Evolutionary conservation across 441 rosid species (phyloP).

Genomic region (Adansonia madagascariensis): DNA sequence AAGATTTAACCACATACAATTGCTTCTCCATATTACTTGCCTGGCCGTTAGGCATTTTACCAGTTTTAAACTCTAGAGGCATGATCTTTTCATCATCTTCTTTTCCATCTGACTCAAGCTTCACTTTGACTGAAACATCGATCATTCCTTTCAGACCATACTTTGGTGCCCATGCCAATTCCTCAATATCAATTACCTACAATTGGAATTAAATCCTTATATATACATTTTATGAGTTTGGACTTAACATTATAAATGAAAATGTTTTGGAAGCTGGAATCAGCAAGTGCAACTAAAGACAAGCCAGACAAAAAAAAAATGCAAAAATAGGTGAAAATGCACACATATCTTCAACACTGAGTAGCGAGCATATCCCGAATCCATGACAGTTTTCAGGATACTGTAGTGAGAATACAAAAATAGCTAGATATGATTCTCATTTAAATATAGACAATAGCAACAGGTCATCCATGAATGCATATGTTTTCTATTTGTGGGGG

Average conservation of each 20-base stretch:
- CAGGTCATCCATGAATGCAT: slow-evolving; percentile 21
- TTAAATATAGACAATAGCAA: not conserved
- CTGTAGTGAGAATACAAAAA: not conserved
- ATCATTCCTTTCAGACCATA: slow-evolving; percentile 98
- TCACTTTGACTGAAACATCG: slow-evolving; percentile 88
- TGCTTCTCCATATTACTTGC: slow-evolving; percentile 41
- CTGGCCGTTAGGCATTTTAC: slow-evolving; percentile 83
- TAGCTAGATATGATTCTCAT: slow-evolving; percentile 6
- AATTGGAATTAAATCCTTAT: slow-evolving; percentile 23
- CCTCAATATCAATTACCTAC: slow-evolving; percentile 97
- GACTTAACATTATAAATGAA: not conserved
- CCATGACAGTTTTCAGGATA: slow-evolving; percentile 15
- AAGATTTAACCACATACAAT: not conserved
- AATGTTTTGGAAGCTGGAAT: not conserved
- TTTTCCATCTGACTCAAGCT: slow-evolving; percentile 55
- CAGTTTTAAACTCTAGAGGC: slow-evolving; percentile 96
- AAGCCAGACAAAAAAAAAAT: not conserved
- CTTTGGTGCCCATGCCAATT: slow-evolving; percentile 97
- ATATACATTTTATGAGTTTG: slow-evolving; percentile 10
- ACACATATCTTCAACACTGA: not conserved
- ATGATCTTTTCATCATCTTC: slow-evolving; percentile 60
- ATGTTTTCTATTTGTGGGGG: not conserved
- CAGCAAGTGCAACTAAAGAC: slow-evolving; percentile 14
- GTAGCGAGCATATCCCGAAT: slow-evolving; percentile 15
- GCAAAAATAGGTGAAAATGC: slow-evolving; percentile 12